Percentiles rank a stretch among this genome's conserved stretches.
These are phyloP conservation scores for Cyberlindnera xishuangbannaensis DNA, from an alignment of 805 yeast genomes.

Conservation along the genomic window DNA sequence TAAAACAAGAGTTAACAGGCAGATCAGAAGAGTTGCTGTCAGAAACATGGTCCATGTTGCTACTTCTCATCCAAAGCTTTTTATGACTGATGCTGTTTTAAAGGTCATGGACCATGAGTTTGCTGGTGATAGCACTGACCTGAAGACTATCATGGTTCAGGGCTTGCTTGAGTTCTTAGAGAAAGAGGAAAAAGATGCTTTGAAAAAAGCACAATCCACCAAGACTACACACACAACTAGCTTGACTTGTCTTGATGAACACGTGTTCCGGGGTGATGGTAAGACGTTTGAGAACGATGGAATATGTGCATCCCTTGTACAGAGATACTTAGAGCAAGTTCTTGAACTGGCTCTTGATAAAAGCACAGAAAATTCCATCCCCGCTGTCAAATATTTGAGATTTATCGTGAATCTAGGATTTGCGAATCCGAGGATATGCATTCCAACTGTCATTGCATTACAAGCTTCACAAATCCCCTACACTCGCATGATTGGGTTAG, in stretches of 20 bases:
- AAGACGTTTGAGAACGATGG: slow-evolving; percentile 53
- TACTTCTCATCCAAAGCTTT: slow-evolving; percentile 58
- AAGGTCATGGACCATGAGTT: slow-evolving; percentile 48
- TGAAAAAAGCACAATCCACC: slow-evolving; percentile 35
- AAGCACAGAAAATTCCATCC: slow-evolving; percentile 39
- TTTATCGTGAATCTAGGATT: slow-evolving; percentile 58
- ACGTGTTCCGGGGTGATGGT: slow-evolving; percentile 50
- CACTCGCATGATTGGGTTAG: slow-evolving; percentile 43
- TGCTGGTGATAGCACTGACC: slow-evolving; percentile 29
- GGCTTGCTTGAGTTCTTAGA: slow-evolving; percentile 54
- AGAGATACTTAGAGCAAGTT: slow-evolving; percentile 48
- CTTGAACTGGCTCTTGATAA: slow-evolving; percentile 43
- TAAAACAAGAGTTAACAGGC: slow-evolving; percentile 25
- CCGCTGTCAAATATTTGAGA: slow-evolving; percentile 51
- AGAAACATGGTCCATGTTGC: slow-evolving; percentile 56
- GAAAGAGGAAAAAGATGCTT: slow-evolving; percentile 45
- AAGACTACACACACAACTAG: no score
- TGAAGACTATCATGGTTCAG: slow-evolving; percentile 47
- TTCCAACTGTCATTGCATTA: slow-evolving; percentile 66
- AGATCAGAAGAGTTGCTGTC: slow-evolving; percentile 46
- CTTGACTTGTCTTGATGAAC: slow-evolving; percentile 42
- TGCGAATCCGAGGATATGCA: slow-evolving; percentile 67
- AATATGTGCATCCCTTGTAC: slow-evolving; percentile 66
- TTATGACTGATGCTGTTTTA: slow-evolving; percentile 50
- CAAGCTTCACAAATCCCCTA: slow-evolving; percentile 44